Percentiles rank a stretch among this genome's conserved stretches.
phyloP scores from a whole-genome alignment of 2,329 filamentous ascomycete species.

The Clathrospora elynae region DNA sequence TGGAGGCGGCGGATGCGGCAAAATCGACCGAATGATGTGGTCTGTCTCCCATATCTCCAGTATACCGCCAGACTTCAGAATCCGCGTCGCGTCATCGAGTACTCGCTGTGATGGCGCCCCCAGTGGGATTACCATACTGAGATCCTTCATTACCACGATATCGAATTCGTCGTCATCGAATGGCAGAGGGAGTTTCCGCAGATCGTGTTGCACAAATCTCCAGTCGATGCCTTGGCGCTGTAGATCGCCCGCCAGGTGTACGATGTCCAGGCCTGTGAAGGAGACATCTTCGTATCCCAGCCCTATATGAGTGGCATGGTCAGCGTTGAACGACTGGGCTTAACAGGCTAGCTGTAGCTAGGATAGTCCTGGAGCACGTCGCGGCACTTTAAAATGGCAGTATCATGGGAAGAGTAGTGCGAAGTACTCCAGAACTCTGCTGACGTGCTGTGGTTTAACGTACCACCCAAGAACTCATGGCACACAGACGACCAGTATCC shows the following conservation, averaged over 20 bases:
- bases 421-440: not conserved
- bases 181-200: slow-evolving; percentile 75
- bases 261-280: slow-evolving; percentile 83
- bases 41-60: slow-evolving; percentile 92
- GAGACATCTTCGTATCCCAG: slow-evolving; percentile 71
- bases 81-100: slow-evolving; percentile 75
- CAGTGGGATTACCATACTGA: slow-evolving; percentile 69
- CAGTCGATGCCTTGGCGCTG: slow-evolving; percentile 78
- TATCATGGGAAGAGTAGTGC: not conserved
- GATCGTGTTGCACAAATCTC: slow-evolving; percentile 86
- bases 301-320: slow-evolving; percentile 2
- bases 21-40: slow-evolving; percentile 78
- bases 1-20: slow-evolving; percentile 72
- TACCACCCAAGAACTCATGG: slow-evolving; percentile 73
- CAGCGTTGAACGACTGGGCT: slow-evolving; percentile 1
- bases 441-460: not conserved
- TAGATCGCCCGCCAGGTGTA: slow-evolving; percentile 69
- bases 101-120: slow-evolving; percentile 59
- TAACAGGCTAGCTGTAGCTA: not conserved
- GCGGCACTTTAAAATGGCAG: not conserved
- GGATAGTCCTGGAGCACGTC: not conserved
- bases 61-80: slow-evolving; percentile 77
- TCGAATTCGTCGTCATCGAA: slow-evolving; percentile 83
- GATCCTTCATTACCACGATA: slow-evolving; percentile 85
- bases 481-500: slow-evolving; percentile 90